Evolutionary conservation across 352 stramenopile species (phyloP), one percentile per base, ranked within the genome.

Genomic region (Phytophthora gonapodyides): DNA sequence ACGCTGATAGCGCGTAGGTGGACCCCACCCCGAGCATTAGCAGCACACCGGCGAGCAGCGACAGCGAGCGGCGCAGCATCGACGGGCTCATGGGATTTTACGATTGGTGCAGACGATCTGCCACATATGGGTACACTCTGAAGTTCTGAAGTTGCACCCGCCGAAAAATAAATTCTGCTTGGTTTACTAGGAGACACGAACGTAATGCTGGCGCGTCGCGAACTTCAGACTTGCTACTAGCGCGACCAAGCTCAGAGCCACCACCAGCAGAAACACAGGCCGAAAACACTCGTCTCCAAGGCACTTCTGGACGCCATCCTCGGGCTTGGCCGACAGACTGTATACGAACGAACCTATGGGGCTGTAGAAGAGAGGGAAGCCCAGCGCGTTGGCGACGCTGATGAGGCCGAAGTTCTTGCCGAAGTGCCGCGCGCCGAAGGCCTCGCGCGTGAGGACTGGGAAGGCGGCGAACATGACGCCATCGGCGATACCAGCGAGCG

Each of bases 381-480:
- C 82, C 15, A 91, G 36, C 0, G 78, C 80, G 49, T 91, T 93
- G 31, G 84, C 84, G 43, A 90, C 68, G 43, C 78, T 90, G 21
- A 93, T 84, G 21, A 89, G 51, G 10, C 84, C 82, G 55, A 88
- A 93, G 45, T 93, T 93, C 53, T 91, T 88, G 42, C 84, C 84
- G 50, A 93, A 91, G 52, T 93, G 84, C 1, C 62, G 66, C 17
- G 64, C 57, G 1, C 84, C 84, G 52, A 91, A 93, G 0, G 80
- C 87, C 58, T 93, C 82, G 30, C 82, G 81, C 12, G 67, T 85
- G 40, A 94, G 57, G 15, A 92, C 79, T 7, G 81, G 79, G 41
- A 89, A 92, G 7, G 79, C 69, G 0, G 80, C 75, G 44, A 91
- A 91, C 74, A 94, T 89, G 48, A 89, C 73, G 47, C 82, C 80